phyloP scores from a whole-genome alignment of 176 grass and related monocot species.

The Saccharum officinarum region DNA sequence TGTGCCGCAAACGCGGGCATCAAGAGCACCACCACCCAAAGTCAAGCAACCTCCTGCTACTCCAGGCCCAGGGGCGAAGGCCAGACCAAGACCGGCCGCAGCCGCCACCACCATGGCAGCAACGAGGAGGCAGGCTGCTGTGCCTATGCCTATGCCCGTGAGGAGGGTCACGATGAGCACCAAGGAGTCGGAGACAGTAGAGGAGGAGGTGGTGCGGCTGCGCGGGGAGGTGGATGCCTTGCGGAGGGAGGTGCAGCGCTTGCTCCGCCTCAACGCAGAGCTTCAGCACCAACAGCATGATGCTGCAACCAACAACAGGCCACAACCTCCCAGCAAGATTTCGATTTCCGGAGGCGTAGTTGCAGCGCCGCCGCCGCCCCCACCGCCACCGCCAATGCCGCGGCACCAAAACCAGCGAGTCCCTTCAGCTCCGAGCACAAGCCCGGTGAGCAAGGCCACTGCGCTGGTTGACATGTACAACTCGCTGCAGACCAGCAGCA shows the following conservation, averaged over 20 bases:
- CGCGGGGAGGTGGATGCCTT: conserved; percentile 45
- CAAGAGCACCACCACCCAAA: conserved; percentile 1
- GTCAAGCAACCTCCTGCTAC: conserved; percentile 6
- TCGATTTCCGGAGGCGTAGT: background rate
- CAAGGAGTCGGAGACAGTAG: conserved; percentile 14
- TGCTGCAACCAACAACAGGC: background rate
- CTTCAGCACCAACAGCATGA: conserved; percentile 5
- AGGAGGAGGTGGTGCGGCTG: conserved; percentile 38
- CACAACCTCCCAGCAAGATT: background rate
- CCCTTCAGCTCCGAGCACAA: conserved; percentile 10
- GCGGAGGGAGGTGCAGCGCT: conserved; percentile 50
- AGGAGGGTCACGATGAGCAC: conserved; percentile 27
- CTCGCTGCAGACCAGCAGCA: conserved; percentile 54
- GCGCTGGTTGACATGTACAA: conserved; percentile 76
- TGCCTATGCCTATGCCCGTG: background rate
- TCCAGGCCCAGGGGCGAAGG: conserved; percentile 1
- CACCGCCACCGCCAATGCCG: background rate
- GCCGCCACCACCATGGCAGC: background rate
- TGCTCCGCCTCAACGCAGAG: conserved; percentile 52
- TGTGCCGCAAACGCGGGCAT: background rate
- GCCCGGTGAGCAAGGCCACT: conserved; percentile 64
- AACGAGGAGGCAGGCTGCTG: conserved; percentile 4
- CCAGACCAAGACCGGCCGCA: background rate
- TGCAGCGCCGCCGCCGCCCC: conserved; percentile 37
- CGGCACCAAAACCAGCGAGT: conserved; percentile 27